phyloP scores from a whole-genome alignment of 495 filamentous ascomycete genomes.

The Podospora pseudocomata region DNA sequence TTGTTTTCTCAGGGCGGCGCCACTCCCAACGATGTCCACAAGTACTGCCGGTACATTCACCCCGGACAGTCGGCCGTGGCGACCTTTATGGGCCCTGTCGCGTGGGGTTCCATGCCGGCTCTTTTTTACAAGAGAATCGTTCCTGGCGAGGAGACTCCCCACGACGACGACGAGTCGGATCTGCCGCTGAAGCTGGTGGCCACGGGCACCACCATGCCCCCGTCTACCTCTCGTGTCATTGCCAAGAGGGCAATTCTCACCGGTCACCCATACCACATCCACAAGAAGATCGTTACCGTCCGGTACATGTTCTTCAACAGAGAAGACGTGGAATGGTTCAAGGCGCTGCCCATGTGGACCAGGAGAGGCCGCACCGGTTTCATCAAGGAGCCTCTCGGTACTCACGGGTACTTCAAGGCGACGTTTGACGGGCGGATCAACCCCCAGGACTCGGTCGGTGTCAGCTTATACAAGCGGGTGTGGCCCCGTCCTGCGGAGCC shows the following conservation, averaged over 20 bases:
- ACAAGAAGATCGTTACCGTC: constrained; percentile 92
- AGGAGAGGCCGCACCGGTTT: constrained; percentile 80
- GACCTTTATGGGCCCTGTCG: constrained; percentile 82
- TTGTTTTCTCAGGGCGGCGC: constrained; percentile 80
- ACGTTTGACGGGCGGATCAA: constrained; percentile 95
- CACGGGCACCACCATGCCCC: constrained; percentile 78
- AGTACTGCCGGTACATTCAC: constrained; percentile 90
- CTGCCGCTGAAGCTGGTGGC: constrained; percentile 65
- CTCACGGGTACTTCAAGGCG: constrained; percentile 98
- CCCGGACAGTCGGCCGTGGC: constrained; percentile 89
- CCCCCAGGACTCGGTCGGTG: constrained; percentile 86
- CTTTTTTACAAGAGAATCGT: constrained; percentile 70
- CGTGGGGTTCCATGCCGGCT: constrained; percentile 84
- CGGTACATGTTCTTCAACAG: constrained; percentile 99
- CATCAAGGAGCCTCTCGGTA: constrained; percentile 90
- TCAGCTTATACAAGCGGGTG: constrained; percentile 90
- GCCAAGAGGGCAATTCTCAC: constrained; percentile 93
- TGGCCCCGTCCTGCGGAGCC: constrained; percentile 69
- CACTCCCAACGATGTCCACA: constrained; percentile 92
- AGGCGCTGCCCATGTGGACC: constrained; percentile 92
- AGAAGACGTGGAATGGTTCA: constrained; percentile 95
- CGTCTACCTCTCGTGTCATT: constrained; percentile 74
- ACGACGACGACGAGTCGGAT: constrained; percentile 26
- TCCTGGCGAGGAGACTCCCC: constrained; percentile 28
- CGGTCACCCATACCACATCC: constrained; percentile 96